Conservation (phyloP, 257 asterid species). For the Paraleonurus japonicus region DNA sequence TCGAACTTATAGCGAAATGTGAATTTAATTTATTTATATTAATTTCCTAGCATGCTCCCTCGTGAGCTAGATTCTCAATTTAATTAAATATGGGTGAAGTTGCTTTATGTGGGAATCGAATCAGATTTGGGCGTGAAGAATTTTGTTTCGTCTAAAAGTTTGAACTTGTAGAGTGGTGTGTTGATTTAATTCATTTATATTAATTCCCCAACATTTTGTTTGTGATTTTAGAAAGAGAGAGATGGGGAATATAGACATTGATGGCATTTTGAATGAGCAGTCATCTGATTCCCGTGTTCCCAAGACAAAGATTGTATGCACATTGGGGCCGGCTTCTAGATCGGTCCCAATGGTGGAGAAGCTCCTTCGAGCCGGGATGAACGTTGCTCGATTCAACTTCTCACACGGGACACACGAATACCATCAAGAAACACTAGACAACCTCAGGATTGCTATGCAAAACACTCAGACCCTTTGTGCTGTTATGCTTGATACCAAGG, state of each 20-base stretch:
- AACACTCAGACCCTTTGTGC: slow-evolving; percentile 72
- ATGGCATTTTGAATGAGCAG: slow-evolving; percentile 58
- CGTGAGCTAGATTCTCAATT: too few relatives aligned
- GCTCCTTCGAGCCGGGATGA: slow-evolving; percentile 84
- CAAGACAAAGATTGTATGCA: slow-evolving; percentile 86
- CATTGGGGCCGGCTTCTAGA: slow-evolving; percentile 84
- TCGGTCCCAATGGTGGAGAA: slow-evolving; percentile 73
- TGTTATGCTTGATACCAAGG: slow-evolving; percentile 93
- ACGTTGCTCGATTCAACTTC: slow-evolving; percentile 87
- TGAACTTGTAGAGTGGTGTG: too few relatives aligned
- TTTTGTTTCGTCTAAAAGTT: too few relatives aligned
- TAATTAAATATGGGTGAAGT: too few relatives aligned
- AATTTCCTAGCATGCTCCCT: too few relatives aligned
- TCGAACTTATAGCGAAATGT: too few relatives aligned
- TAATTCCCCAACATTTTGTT: too few relatives aligned
- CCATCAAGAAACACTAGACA: slow-evolving; percentile 73
- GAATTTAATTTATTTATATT: too few relatives aligned
- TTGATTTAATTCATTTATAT: too few relatives aligned
- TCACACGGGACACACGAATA: slow-evolving; percentile 88
- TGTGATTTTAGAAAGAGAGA: not conserved
- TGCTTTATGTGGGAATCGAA: too few relatives aligned
- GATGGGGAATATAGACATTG: slow-evolving; percentile 67
- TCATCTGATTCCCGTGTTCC: slow-evolving; percentile 54
- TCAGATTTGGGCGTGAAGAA: too few relatives aligned
- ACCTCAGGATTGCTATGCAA: slow-evolving; percentile 67